Evolutionary conservation across 768 basidiomycete species (phyloP).

Genomic region (Trametes punicea): DNA sequence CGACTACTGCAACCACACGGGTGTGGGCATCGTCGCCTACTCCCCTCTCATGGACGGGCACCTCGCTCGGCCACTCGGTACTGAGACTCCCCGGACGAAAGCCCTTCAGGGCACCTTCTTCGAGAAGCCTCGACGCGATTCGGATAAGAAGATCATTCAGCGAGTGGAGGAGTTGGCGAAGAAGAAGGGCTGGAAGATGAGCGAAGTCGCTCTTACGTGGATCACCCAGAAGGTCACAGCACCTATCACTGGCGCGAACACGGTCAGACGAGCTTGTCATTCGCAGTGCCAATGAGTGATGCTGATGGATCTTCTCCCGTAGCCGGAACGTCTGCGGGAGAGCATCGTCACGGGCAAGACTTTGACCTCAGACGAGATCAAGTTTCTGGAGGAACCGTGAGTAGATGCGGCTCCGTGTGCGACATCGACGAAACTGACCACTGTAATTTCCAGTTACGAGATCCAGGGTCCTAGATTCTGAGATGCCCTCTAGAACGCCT

Average conservation of each 20-base stretch:
- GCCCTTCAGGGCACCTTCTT: conserved; percentile 21
- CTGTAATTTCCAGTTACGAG: neutral
- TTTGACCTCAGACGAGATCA: conserved; percentile 53
- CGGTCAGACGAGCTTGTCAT: conserved; percentile 15
- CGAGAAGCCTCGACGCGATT: conserved; percentile 28
- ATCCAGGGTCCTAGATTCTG: neutral
- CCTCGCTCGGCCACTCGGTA: conserved; percentile 37
- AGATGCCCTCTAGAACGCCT: neutral
- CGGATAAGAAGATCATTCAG: conserved; percentile 35
- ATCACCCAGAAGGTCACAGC: conserved; percentile 37
- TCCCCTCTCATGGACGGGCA: conserved; percentile 40
- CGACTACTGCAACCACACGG: conserved; percentile 43
- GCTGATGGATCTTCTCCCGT: neutral
- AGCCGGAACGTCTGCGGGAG: conserved; percentile 27
- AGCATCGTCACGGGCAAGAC: conserved; percentile 36
- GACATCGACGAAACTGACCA: neutral
- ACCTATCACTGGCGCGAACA: conserved; percentile 43
- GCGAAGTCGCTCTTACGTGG: conserved; percentile 46
- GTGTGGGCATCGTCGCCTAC: conserved; percentile 54
- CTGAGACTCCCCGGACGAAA: conserved; percentile 24
- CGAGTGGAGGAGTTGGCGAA: conserved; percentile 41
- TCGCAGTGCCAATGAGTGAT: neutral
- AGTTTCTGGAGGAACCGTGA: conserved; percentile 51
- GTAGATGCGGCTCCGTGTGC: neutral
- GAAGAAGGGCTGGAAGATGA: conserved; percentile 40